A percentile compares a stretch with the other conserved stretches of the same genome.
phyloP scores from a whole-genome alignment of 2,329 filamentous ascomycete species.

The Exophiala sideris region DNA sequence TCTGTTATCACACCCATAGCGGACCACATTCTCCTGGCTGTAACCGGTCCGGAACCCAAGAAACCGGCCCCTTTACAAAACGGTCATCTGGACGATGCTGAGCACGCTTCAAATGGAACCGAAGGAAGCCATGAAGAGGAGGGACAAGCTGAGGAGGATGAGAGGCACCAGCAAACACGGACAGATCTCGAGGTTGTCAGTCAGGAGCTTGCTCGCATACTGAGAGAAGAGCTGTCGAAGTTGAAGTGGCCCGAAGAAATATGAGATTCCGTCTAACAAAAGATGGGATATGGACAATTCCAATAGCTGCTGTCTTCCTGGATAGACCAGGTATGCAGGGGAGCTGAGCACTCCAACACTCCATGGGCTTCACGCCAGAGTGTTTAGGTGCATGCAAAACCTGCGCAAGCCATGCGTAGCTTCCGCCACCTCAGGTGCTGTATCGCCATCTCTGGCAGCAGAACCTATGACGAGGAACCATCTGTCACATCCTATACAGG shows the following conservation, averaged over 20 bases:
- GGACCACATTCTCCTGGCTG: conserved; percentile 27
- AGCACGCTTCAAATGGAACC: background rate
- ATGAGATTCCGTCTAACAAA: background rate
- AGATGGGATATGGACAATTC: background rate
- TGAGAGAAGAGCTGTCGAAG: conserved; percentile 23
- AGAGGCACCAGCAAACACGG: conserved; percentile 18
- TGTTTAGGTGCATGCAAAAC: too few relatives aligned
- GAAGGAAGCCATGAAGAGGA: conserved; percentile 4
- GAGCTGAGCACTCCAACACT: too few relatives aligned
- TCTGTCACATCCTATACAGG: background rate
- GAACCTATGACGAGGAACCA: background rate
- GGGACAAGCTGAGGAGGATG: conserved; percentile 9
- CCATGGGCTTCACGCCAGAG: too few relatives aligned
- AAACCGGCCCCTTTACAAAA: background rate
- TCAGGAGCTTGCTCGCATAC: conserved; percentile 22
- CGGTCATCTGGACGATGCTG: background rate
- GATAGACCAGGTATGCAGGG: too few relatives aligned
- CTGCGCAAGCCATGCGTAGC: background rate
- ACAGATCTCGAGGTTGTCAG: conserved; percentile 26
- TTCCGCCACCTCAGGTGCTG: background rate
- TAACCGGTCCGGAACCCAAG: conserved; percentile 26
- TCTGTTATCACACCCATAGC: conserved; percentile 27
- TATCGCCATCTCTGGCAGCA: background rate
- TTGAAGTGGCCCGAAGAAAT: conserved; percentile 29
- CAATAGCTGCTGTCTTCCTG: too few relatives aligned